Evolutionary conservation across 2,329 filamentous ascomycete genomes (phyloP).

Genomic region (Colletotrichum filicis): DNA sequence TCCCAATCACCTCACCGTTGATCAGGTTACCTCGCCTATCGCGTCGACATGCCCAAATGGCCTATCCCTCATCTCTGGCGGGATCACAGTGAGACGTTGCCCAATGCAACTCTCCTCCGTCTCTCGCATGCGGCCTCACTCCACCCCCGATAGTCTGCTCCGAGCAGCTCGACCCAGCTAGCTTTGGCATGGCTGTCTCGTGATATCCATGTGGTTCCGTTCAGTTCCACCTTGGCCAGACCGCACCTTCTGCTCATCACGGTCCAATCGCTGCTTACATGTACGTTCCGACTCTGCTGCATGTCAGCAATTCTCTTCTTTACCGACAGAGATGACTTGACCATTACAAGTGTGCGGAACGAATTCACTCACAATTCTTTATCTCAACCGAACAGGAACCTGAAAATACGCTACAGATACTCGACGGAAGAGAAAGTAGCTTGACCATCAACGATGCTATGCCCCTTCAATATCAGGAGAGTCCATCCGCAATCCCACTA

Average conservation of each 20-base stretch:
- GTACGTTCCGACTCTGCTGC: conserved; percentile 8
- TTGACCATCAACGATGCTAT: not conserved
- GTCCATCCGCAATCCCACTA: not conserved
- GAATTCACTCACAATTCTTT: not conserved
- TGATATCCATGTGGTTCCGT: not conserved
- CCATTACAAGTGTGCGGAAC: no score
- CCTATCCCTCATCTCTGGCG: conserved; percentile 19
- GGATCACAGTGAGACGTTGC: conserved; percentile 20
- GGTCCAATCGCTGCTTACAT: conserved; percentile 21
- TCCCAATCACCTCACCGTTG: not conserved
- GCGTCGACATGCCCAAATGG: conserved; percentile 10
- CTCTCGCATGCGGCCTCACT: conserved; percentile 13
- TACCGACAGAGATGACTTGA: not conserved
- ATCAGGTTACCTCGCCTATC: not conserved
- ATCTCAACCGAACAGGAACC: not conserved
- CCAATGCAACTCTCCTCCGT: conserved; percentile 25
- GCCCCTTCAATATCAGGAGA: not conserved
- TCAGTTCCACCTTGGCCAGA: not conserved
- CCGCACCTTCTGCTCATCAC: conserved; percentile 18
- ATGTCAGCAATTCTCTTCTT: conserved; percentile 2
- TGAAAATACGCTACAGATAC: not conserved
- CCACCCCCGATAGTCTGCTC: not conserved
- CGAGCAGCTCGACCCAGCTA: not conserved
- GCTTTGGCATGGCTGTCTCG: not conserved
- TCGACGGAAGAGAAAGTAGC: not conserved